These are phyloP conservation scores for Ophiostoma pallidulum DNA, from an alignment of 2,329 filamentous ascomycete genomes.

Conservation along the genomic window DNA sequence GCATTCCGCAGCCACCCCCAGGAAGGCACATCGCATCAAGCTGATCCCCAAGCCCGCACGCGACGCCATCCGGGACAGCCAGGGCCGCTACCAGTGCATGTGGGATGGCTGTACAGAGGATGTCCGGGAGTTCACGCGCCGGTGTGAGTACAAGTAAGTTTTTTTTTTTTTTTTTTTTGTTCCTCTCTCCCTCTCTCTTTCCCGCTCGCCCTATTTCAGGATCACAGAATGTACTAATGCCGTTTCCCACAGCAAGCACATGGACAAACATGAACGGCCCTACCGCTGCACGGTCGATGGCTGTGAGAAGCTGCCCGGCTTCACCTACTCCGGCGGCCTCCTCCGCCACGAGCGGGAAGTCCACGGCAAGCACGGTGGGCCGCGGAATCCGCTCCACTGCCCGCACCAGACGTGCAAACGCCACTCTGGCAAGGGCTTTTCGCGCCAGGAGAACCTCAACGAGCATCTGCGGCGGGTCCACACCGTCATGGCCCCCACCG, in stretches of 20 bases:
- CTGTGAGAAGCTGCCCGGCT: constrained; percentile 85
- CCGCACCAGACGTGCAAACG: constrained; percentile 83
- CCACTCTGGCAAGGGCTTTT: constrained; percentile 80
- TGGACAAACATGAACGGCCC: constrained; percentile 94
- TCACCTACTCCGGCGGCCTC: constrained; percentile 89
- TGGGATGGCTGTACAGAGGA: constrained; percentile 59
- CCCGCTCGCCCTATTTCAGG: background rate
- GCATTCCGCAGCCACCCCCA: constrained; percentile 15
- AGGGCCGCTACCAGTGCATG: constrained; percentile 71
- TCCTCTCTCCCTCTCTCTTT: background rate
- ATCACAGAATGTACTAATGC: background rate
- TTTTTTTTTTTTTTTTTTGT: background rate
- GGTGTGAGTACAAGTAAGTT: constrained; percentile 93
- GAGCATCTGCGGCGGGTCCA: constrained; percentile 92
- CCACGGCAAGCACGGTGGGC: constrained; percentile 80
- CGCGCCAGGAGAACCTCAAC: constrained; percentile 84
- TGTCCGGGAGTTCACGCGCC: constrained; percentile 60
- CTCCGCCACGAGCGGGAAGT: constrained; percentile 88
- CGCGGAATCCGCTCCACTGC: constrained; percentile 79
- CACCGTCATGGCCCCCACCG: constrained; percentile 26
- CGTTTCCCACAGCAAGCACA: constrained; percentile 70
- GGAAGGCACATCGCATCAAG: constrained; percentile 32
- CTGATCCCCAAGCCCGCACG: constrained; percentile 51
- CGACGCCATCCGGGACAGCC: constrained; percentile 49
- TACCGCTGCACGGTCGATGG: constrained; percentile 77